Evolutionary conservation across 179 eudicot genomes (phyloP), one percentile per base, ranked within the genome.

Genomic region (Dionaea muscipula): DNA sequence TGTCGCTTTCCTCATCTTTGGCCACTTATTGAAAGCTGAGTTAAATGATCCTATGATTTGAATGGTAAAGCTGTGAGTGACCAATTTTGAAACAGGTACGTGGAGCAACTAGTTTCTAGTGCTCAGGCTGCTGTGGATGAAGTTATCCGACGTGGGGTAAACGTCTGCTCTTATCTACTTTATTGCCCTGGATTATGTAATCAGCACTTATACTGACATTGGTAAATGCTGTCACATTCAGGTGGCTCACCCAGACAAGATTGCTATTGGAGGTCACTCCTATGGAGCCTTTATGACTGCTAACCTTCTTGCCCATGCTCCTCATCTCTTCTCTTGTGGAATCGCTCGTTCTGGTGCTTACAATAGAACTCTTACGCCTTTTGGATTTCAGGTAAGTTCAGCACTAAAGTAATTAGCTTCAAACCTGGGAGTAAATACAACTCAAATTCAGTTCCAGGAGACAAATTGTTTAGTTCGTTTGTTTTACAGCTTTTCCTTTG

Each of bases 211-310:
- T 17, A 3, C 7, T 43, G 21, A 22, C 9, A 9, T 14, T 22
- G 59, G 16, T 64, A 16, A 56, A 44, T 43, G 26, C 10, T 73
- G 46, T 16, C 39, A 43, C 49, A 61, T 66, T 39, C 10, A 90
- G 97, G 97, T 90, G 78, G 95, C 95, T 65, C 82, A 86, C 74
- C 97, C 95, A 16, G 55, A 70, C 74, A 90, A 84, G 72, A 84
- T 90, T 64, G 97, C 97, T 53, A 64, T 90, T 62, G 97, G 97
- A 37, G 97, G 97, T 65, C 97, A 90, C 73, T 90, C 97, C 44
- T 90, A 90, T 68, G 97, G 97, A 61, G 97, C 97, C 48, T 90
- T 90, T 75, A 90, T 90, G 97, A 78, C 95, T 45, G 97, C 95
- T 51, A 90, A 90, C 70, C 95, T 90, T 64, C 66, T 90, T 49